Evolutionary conservation across 2,329 filamentous ascomycete species (phyloP).

Genomic region (Trichoderma cornu-damae): DNA sequence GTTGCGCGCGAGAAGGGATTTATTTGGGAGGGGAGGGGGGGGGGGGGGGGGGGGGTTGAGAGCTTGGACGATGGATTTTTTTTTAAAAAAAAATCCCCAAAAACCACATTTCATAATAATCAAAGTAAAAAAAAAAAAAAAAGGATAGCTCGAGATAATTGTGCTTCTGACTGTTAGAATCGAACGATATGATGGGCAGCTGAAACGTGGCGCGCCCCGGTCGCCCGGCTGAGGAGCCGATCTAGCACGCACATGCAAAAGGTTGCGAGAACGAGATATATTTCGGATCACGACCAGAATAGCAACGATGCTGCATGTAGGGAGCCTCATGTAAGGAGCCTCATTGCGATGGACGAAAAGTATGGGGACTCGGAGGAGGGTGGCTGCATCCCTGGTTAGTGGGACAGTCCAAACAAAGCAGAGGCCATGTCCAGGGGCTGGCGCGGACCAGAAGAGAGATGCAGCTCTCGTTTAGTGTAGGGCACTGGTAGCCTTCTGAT

Average conservation of each 20-base stretch:
- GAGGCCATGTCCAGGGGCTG: conserved; percentile 6
- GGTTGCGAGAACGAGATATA: conserved; percentile 6
- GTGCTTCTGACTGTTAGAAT: neutral
- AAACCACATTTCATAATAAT: too few species aligned
- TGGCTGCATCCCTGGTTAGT: conserved; percentile 1
- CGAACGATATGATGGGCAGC: neutral
- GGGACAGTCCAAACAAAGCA: conserved; percentile 15
- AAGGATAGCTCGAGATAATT: neutral
- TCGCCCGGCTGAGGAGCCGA: conserved; percentile 6
- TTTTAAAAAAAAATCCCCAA: too few species aligned
- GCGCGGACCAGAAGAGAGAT: conserved; percentile 11
- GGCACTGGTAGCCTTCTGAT: conserved; percentile 2
- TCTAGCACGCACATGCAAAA: conserved; percentile 12
- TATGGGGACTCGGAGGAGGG: conserved; percentile 9
- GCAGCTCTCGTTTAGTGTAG: conserved; percentile 6
- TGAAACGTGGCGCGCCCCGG: neutral
- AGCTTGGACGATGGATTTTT: too few species aligned
- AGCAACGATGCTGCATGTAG: neutral
- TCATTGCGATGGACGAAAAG: neutral
- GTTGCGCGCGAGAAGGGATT: neutral
- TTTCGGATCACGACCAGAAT: neutral
- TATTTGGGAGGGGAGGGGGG: neutral
- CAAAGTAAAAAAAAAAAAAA: too few species aligned
- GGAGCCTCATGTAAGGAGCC: conserved; percentile 7
- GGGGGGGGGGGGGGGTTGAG: neutral